These are phyloP conservation scores for Miamiensis avidus DNA, from an alignment of 169 alveolate genomes.

Conservation along the genomic window DNA sequence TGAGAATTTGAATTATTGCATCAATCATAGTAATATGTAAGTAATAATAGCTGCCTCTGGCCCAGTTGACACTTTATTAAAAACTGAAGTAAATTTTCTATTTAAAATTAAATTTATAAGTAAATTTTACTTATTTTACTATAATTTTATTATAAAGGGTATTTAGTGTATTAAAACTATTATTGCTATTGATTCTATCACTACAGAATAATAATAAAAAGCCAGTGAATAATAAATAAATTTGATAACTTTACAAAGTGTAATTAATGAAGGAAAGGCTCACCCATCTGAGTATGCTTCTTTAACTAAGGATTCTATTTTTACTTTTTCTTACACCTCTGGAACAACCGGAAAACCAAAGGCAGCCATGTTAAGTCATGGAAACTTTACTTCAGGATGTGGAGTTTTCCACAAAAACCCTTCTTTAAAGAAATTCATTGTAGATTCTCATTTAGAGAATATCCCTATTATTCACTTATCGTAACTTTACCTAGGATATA, in stretches of 20 bases:
- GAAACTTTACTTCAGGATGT: conserved; percentile 72
- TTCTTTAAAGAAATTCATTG: conserved; percentile 57
- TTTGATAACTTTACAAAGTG: neutral
- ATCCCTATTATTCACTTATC: neutral
- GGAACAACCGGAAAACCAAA: conserved; percentile 92
- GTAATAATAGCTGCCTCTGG: conserved; percentile 37
- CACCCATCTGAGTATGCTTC: conserved; percentile 5
- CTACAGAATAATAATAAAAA: neutral
- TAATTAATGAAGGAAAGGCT: conserved; percentile 20
- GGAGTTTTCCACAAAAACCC: conserved; percentile 37
- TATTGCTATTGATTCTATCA: conserved; percentile 12
- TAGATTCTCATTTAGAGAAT: neutral
- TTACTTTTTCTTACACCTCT: conserved; percentile 74
- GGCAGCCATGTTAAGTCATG: conserved; percentile 95
- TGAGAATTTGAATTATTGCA: conserved; percentile 46
- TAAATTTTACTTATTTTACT: conserved; percentile 29
- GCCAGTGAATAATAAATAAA: conserved; percentile 14
- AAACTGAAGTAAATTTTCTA: conserved; percentile 37
- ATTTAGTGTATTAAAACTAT: neutral
- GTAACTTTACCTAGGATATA: no score
- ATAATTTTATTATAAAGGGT: no score
- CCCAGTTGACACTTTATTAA: conserved; percentile 41
- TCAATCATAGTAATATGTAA: conserved; percentile 46
- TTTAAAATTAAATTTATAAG: conserved; percentile 37
- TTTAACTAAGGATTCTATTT: conserved; percentile 46